Evolutionary conservation across 179 eudicot species (phyloP).

Genomic region (Corrigiola litoralis): DNA sequence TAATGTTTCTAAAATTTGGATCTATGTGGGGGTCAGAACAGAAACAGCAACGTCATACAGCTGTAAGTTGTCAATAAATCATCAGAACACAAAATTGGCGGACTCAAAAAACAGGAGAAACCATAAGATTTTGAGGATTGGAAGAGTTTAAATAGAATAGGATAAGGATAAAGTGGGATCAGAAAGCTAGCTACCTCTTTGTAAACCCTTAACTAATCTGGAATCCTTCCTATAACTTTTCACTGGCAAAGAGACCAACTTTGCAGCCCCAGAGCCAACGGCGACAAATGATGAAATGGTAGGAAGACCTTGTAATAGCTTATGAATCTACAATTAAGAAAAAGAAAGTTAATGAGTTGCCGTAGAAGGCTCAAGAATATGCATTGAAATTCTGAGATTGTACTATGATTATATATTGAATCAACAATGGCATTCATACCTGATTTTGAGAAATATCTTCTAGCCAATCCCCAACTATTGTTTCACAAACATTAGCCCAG

Average conservation of each 20-base stretch:
- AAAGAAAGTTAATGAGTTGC: not conserved
- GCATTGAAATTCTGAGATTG: not conserved
- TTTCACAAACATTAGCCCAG: conserved; percentile 76
- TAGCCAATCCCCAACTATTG: conserved; percentile 80
- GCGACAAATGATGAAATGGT: conserved; percentile 79
- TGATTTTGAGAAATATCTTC: conserved; percentile 97
- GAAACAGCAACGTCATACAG: not conserved
- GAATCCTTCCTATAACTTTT: conserved; percentile 75
- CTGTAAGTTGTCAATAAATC: not conserved
- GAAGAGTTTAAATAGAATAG: not conserved
- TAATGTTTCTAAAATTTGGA: too few species aligned
- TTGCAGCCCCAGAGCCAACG: conserved; percentile 91
- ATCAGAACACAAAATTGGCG: not conserved
- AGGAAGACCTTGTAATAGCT: conserved; percentile 78
- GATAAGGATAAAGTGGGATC: not conserved
- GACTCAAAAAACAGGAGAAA: not conserved
- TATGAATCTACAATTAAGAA: conserved; percentile 52
- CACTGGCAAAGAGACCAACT: conserved; percentile 83
- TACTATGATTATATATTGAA: conserved; percentile 4
- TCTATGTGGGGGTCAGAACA: too few species aligned
- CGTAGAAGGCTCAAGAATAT: conserved; percentile 1
- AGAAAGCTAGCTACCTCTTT: conserved; percentile 64
- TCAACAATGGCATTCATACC: conserved; percentile 37
- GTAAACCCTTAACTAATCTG: conserved; percentile 84
- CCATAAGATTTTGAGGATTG: not conserved